Conservation (phyloP, 352 stramenopile species). For the Pseudoperonospora humuli region DNA sequence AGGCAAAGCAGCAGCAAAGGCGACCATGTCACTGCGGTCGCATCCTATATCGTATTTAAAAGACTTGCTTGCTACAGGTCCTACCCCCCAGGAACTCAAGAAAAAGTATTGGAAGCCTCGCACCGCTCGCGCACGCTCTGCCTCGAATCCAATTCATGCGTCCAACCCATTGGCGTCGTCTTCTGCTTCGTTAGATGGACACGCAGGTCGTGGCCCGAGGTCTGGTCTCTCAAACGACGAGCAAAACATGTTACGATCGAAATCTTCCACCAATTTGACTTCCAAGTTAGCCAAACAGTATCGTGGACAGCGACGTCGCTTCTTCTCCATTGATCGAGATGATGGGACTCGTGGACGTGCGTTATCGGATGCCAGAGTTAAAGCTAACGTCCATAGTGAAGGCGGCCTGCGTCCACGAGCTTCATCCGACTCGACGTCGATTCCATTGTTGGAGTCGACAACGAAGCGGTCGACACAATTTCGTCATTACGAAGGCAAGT, state of each 20-base stretch:
- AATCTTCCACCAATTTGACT: slow-evolving; percentile 11
- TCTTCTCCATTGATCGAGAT: too few relatives aligned
- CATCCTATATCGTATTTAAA: slow-evolving; percentile 13
- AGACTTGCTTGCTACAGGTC: slow-evolving; percentile 9
- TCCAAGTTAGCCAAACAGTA: too few relatives aligned
- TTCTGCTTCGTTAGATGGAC: slow-evolving; percentile 10
- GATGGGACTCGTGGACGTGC: too few relatives aligned
- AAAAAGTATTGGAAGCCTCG: slow-evolving; percentile 19
- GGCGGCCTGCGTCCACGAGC: slow-evolving; percentile 5
- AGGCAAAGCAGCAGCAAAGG: slow-evolving; percentile 1
- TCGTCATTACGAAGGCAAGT: slow-evolving; percentile 33
- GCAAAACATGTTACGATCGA: slow-evolving; percentile 4
- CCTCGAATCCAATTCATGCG: slow-evolving; percentile 6
- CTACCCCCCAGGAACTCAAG: neutral
- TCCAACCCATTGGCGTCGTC: slow-evolving; percentile 4
- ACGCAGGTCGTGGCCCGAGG: too few relatives aligned
- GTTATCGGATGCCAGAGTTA: slow-evolving; percentile 20
- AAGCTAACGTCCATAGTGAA: too few relatives aligned
- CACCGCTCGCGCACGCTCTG: slow-evolving; percentile 5
- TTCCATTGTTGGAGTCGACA: neutral
- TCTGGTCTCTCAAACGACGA: too few relatives aligned
- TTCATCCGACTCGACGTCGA: slow-evolving; percentile 13
- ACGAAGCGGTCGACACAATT: slow-evolving; percentile 11
- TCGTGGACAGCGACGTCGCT: too few relatives aligned
- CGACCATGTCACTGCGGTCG: slow-evolving; percentile 10